phyloP scores from a whole-genome alignment of 495 filamentous ascomycete species.

The Lasiosphaeria ovina region DNA sequence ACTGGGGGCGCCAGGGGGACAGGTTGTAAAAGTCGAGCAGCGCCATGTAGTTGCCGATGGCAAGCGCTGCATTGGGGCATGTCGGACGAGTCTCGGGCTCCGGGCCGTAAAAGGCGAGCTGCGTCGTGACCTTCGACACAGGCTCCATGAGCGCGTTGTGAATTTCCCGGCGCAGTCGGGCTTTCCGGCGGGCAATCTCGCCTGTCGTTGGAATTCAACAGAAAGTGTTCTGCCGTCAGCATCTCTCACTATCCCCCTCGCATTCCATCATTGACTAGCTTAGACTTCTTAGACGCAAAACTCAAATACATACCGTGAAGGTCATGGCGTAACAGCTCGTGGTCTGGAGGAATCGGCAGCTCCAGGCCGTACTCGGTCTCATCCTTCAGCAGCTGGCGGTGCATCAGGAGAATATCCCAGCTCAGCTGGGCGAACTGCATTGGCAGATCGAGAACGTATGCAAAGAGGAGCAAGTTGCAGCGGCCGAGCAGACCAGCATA shows the following conservation, averaged over 20 bases:
- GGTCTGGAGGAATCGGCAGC: slow-evolving; percentile 15
- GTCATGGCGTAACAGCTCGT: slow-evolving; percentile 18
- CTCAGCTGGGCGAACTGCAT: slow-evolving; percentile 13
- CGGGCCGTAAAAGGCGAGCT: neutral
- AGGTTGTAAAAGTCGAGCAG: slow-evolving; percentile 17
- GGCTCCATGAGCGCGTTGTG: slow-evolving; percentile 19
- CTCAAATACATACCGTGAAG: slow-evolving; percentile 13
- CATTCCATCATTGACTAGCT: too few species aligned
- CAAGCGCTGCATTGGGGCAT: slow-evolving; percentile 15
- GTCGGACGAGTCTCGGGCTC: neutral
- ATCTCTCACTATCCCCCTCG: too few species aligned
- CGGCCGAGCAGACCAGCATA: slow-evolving; percentile 8
- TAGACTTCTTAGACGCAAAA: neutral
- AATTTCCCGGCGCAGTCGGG: slow-evolving; percentile 16
- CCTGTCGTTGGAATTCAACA: slow-evolving; percentile 3
- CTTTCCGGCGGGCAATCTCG: slow-evolving; percentile 19
- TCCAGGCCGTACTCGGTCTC: slow-evolving; percentile 18
- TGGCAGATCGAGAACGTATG: slow-evolving; percentile 21
- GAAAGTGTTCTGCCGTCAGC: too few species aligned
- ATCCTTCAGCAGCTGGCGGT: slow-evolving; percentile 13
- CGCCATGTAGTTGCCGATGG: slow-evolving; percentile 20
- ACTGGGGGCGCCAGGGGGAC: slow-evolving; percentile 20
- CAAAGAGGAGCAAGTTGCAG: slow-evolving; percentile 16
- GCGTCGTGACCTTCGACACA: slow-evolving; percentile 6
- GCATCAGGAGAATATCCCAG: slow-evolving; percentile 17